Evolutionary conservation across 2,329 filamentous ascomycete species (phyloP), one percentile per base, ranked within the genome.

Genomic region (Chalaropsis thielavioides): DNA sequence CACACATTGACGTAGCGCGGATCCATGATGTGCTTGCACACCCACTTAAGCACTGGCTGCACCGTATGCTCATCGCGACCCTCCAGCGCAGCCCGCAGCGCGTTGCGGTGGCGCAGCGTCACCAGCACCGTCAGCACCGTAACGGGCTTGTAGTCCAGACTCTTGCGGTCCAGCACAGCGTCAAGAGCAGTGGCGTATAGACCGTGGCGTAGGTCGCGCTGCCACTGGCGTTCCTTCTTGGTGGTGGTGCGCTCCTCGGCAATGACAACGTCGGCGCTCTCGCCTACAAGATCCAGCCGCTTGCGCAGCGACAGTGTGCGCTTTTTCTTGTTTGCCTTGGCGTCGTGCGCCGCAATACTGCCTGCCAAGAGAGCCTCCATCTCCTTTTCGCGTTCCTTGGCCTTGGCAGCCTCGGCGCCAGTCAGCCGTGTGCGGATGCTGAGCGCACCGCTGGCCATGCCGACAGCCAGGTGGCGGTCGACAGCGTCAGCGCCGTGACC

Each of bases 401-500:
- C 88, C 68, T 84, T 85, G 27, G 84, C 80, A 64, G 92, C 92
- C 71, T 95, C 89, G 64, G 88, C 80, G 4, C 90, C 90, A 0
- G 88, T 90, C 13, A 95, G 81, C n/a, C 91, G 85, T 0, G 92
- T 97, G 72, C 89, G 88, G 71, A 97, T 82, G 35, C 89, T 95
- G 11, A 99, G 80, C n/a, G 96, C 83, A 58, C 94, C 94, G 1
- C 89, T 95, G 71, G 94, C 87, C 86, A 97, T 92, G 73, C 92
- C 94, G 1, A 99, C 94, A 3, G 89, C 91, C 63, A 99, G 83
- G 75, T 99, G 94, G 69, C 91, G 90, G 76, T 99, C 94, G 71
- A 92, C 88, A 62, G 83, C 81, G 54, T 74, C 74, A 40, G 70
- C 60, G 11, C 71, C 69, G 63, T 73, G 70, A 62, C 71, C 72